Evolutionary conservation across 192 early-diverging fungal genomes (phyloP), one percentile per base, ranked within the genome.

Genomic region (Dissophora globulifera): DNA sequence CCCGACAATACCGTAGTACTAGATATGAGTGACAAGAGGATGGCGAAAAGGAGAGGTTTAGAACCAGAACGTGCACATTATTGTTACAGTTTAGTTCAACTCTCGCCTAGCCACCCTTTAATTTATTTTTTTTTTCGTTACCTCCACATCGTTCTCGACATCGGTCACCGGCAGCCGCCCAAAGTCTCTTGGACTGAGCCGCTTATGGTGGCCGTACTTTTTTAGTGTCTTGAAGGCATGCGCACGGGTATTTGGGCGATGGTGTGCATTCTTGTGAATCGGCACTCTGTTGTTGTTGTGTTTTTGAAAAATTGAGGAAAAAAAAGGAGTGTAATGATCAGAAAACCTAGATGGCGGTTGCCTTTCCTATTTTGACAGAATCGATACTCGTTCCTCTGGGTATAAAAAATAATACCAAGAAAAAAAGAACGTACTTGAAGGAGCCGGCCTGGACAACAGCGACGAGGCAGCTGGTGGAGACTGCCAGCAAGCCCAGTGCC

Each of bases 1-100:
- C 1, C 83, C 75, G 6, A 90, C 87, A n/a, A 78, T 70, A 48
- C 84, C 87, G 57, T 92, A 92, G 54, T 92, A 92, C 83, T 92
- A 69, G 17, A 38, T n/a, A n/a, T n/a, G n/a, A n/a, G n/a, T n/a
- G n/a, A n/a, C n/a, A n/a, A n/a, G n/a, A n/a, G n/a, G n/a, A n/a
- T n/a, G n/a, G n/a, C n/a, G n/a, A n/a, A n/a, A n/a, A n/a, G n/a
- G n/a, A n/a, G n/a, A n/a, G n/a, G n/a, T n/a, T n/a, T n/a, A n/a
- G n/a, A n/a, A n/a, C n/a, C n/a, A 38, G 35, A 38, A 38, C 35
- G 35, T 38, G 13, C n/a, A n/a, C n/a, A n/a, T n/a, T n/a, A n/a
- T n/a, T n/a, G n/a, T n/a, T n/a, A n/a, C n/a, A n/a, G n/a, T n/a
- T n/a, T n/a, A n/a, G n/a, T n/a, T n/a, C n/a, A n/a, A n/a, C n/a